Evolutionary conservation across 768 basidiomycete species (phyloP).

Genomic region (Pisolithus microcarpus): DNA sequence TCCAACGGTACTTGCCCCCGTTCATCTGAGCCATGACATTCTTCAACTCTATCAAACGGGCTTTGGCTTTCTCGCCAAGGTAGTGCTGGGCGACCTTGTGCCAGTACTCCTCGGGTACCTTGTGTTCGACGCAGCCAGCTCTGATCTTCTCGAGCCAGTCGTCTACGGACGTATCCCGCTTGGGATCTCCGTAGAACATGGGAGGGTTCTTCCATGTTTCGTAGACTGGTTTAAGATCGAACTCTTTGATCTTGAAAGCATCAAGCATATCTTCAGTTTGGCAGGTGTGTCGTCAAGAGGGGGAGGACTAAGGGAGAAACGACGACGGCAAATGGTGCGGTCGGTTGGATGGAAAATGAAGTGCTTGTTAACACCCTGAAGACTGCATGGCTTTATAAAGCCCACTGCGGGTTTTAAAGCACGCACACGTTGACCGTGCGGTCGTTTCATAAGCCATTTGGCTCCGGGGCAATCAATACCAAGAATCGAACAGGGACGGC

Average conservation of each 20-base stretch:
- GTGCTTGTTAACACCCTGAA: background rate
- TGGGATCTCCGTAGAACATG: conserved; percentile 57
- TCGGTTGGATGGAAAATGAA: background rate
- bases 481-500: background rate
- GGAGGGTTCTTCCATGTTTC: conserved; percentile 63
- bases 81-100: conserved; percentile 74
- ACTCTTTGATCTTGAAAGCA: conserved; percentile 75
- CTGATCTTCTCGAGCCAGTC: conserved; percentile 70
- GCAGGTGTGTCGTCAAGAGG: background rate
- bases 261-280: conserved; percentile 42
- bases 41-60: conserved; percentile 61
- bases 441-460: background rate
- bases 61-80: conserved; percentile 64
- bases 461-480: background rate
- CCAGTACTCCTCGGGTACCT: conserved; percentile 77
- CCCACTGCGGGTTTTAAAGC: background rate
- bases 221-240: conserved; percentile 63
- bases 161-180: conserved; percentile 63
- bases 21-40: conserved; percentile 67
- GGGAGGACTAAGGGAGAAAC: background rate
- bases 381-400: background rate
- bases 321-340: background rate
- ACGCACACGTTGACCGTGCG: background rate
- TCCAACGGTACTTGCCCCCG: conserved; percentile 74
- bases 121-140: conserved; percentile 60